A percentile compares a stretch with the other conserved stretches of the same genome.
phyloP scores from a whole-genome alignment of 768 basidiomycete species.

The Lepiota venenata region DNA sequence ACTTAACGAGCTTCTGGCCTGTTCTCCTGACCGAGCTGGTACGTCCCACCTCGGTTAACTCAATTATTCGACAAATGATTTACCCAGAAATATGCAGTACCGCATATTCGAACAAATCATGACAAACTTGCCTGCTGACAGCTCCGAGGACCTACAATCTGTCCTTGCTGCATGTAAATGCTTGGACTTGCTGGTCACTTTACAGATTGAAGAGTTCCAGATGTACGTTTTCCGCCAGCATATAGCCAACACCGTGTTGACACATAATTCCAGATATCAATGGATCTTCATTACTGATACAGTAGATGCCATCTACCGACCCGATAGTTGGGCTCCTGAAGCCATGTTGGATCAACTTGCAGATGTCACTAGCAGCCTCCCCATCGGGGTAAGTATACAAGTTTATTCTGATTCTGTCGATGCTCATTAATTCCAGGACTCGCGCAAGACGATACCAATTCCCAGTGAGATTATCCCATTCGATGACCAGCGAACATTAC shows the following conservation, averaged over 20 bases:
- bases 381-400: slow-evolving; percentile 34
- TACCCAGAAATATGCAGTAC: slow-evolving; percentile 45
- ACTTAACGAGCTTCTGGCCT: slow-evolving; percentile 95
- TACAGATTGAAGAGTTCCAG: slow-evolving; percentile 98
- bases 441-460: slow-evolving; percentile 20
- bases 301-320: slow-evolving; percentile 88
- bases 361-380: slow-evolving; percentile 74
- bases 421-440: slow-evolving; percentile 21
- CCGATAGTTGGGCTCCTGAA: slow-evolving; percentile 78
- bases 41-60: slow-evolving; percentile 18
- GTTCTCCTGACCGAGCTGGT: slow-evolving; percentile 92
- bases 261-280: slow-evolving; percentile 63
- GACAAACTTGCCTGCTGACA: slow-evolving; percentile 67
- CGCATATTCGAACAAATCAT: slow-evolving; percentile 87
- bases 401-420: not conserved
- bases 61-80: not conserved
- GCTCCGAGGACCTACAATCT: slow-evolving; percentile 80
- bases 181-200: slow-evolving; percentile 84
- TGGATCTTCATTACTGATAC: slow-evolving; percentile 99
- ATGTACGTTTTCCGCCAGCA: slow-evolving; percentile 49
- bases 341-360: slow-evolving; percentile 90
- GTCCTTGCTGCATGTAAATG: slow-evolving; percentile 92
- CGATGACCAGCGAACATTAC: slow-evolving; percentile 45
- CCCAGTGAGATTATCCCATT: slow-evolving; percentile 27
- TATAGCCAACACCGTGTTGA: slow-evolving; percentile 5